These are phyloP conservation scores for Vitis amurensis DNA, from an alignment of 164 flowering plant genomes.

Conservation along the genomic window DNA sequence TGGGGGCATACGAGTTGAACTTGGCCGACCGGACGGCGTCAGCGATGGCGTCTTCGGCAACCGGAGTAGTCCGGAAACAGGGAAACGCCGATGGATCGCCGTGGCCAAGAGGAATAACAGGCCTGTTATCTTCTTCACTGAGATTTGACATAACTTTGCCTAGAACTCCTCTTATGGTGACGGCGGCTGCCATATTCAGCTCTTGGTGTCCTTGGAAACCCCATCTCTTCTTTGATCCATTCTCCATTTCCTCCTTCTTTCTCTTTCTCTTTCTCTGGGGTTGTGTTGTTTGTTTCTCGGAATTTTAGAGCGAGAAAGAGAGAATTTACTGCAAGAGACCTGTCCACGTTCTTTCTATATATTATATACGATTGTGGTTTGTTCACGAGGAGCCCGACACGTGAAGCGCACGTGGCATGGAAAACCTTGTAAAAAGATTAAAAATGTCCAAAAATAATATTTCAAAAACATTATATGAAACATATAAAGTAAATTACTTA, in stretches of 20 bases:
- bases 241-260: constrained; percentile 25
- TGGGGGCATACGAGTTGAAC: constrained; percentile 39
- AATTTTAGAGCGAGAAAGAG: no score
- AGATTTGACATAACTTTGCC: constrained; percentile 20
- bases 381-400: no score
- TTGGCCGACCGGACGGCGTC: constrained; percentile 35
- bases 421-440: no score
- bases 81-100: constrained; percentile 65
- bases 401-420: no score
- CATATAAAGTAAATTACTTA: no score
- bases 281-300: not conserved
- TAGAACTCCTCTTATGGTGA: constrained; percentile 42
- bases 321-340: no score
- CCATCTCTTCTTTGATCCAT: constrained; percentile 28
- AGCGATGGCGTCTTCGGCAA: constrained; percentile 38
- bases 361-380: no score
- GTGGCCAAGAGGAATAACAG: constrained; percentile 46
- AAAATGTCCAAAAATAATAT: no score
- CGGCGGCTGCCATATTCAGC: constrained; percentile 13
- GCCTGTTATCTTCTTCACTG: constrained; percentile 24
- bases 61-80: constrained; percentile 33
- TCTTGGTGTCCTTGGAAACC: constrained; percentile 32
- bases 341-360: no score
- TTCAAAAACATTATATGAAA: no score
- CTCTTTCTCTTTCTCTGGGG: not conserved